These are phyloP conservation scores for Cocos nucifera DNA, from an alignment of 176 grass and related monocot species.

Conservation along the genomic window DNA sequence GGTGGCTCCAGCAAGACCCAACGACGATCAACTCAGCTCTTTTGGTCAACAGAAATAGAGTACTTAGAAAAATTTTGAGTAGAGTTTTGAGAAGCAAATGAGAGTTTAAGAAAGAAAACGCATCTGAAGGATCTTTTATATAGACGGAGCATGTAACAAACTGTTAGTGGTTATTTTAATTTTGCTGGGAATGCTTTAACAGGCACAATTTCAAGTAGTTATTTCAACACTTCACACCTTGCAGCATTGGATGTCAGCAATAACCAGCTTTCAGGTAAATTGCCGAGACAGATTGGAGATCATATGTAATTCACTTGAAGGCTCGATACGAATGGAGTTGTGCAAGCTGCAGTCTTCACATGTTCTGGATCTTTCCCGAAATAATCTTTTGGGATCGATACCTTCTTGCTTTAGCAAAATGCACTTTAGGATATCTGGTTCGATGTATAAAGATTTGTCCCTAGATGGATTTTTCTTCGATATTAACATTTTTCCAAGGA, in stretches of 20 bases:
- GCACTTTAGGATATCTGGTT: not conserved
- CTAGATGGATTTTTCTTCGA: too few species aligned
- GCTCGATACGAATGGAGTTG: not conserved
- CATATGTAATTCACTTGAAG: constrained; percentile 6
- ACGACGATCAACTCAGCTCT: too few species aligned
- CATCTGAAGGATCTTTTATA: too few species aligned
- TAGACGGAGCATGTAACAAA: too few species aligned
- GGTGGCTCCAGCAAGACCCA: too few species aligned
- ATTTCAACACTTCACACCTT: not conserved
- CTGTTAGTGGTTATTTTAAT: too few species aligned
- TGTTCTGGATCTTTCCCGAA: constrained; percentile 14
- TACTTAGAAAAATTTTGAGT: too few species aligned
- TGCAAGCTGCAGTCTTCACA: not conserved
- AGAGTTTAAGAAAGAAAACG: too few species aligned
- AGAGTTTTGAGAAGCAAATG: too few species aligned
- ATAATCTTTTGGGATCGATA: constrained; percentile 15
- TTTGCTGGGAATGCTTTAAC: constrained; percentile 5
- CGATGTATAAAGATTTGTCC: too few species aligned
- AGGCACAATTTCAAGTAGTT: not conserved
- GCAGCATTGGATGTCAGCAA: not conserved
- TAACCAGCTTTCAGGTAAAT: constrained; percentile 7
- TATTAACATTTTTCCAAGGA: too few species aligned
- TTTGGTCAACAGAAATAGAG: too few species aligned
- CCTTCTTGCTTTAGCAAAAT: constrained; percentile 26
- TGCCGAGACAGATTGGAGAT: not conserved